Evolutionary conservation across 805 yeast species (phyloP), one percentile per base, ranked within the genome.

Genomic region (Priceomyces castillae): DNA sequence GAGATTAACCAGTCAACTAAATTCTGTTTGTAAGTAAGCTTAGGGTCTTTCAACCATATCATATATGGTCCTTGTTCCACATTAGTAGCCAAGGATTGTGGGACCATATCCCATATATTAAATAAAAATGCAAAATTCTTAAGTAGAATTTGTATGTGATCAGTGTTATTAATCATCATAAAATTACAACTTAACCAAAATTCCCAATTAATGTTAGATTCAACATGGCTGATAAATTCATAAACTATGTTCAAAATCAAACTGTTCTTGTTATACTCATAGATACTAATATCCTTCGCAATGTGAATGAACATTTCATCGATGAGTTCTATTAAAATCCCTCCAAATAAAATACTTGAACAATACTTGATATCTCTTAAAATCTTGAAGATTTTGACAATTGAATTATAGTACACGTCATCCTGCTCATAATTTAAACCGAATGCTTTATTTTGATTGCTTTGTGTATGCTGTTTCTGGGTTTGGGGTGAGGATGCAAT

Each of bases 61-160:
- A 46, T 37, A 22, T 50, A 11, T n/a, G 22, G n/a, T 16, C 42
- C 41, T 33, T 30, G 40, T 36, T 46, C 31, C 35, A 34, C 44
- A 10, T 39, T 31, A 14, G 39, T 47, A 1, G 61, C 42, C 37
- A 59, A 53, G 15, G 53, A 56, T 34, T 62, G 65, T 2, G 90
- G 86, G 12, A 88, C 67, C 47, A 71, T 64, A 25, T 82, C 84
- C 95, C 95, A 88, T 2, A 82, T 60, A 58, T 86, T 84, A 65
- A 81, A 87, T 42, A 88, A 58, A 43, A 82, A 74, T 3, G 90
- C 78, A 30, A 88, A 58, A 11, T 81, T 79, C 46, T 86, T 77
- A 16, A 84, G 65, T 47, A 85, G 80, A 17, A 77, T 74, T 49
- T 79, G 82, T 50, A 80, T 71, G 58, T 78, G 86, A 36, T 78